phyloP scores from a whole-genome alignment of 2,329 filamentous ascomycete genomes.

The Ophiosphaerella narmari region DNA sequence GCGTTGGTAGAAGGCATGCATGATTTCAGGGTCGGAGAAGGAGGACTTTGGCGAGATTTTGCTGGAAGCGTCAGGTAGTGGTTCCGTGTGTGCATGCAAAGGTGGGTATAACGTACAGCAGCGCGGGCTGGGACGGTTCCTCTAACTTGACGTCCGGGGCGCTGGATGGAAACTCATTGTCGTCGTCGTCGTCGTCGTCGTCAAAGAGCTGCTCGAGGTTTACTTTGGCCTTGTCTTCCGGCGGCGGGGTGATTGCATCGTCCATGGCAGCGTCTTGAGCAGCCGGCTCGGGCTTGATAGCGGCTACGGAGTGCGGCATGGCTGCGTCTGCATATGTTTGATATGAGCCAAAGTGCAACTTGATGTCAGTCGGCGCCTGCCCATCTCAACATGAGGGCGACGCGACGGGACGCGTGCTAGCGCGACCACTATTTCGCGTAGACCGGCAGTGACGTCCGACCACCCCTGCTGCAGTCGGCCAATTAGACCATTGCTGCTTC shows the following conservation, averaged over 20 bases:
- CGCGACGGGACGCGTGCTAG: conserved; percentile 26
- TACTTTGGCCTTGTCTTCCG: conserved; percentile 39
- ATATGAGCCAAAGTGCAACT: no score
- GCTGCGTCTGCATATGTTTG: conserved; percentile 7
- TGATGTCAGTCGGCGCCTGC: no score
- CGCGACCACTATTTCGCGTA: conserved; percentile 24
- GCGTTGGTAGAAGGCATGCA: conserved; percentile 93
- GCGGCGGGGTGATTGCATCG: conserved; percentile 32
- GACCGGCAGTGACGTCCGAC: conserved; percentile 9
- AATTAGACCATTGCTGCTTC: conserved; percentile 9
- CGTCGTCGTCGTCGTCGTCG: conserved; percentile 59
- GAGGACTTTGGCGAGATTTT: conserved; percentile 48
- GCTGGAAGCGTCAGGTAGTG: conserved; percentile 27
- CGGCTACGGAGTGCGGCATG: conserved; percentile 55
- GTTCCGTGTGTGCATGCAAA: neutral
- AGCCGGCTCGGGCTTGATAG: conserved; percentile 32
- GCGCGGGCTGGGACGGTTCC: conserved; percentile 43
- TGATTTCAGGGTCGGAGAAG: conserved; percentile 76
- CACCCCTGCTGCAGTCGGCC: conserved; percentile 7
- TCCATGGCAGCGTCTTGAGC: conserved; percentile 39
- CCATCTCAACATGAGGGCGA: no score
- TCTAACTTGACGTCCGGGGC: conserved; percentile 53
- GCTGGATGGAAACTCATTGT: conserved; percentile 63
- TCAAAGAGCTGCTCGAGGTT: conserved; percentile 64
- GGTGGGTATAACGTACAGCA: conserved; percentile 40